Evolutionary conservation across 805 yeast species (phyloP).

Genomic region (Cyberlindnera bimundalis): DNA sequence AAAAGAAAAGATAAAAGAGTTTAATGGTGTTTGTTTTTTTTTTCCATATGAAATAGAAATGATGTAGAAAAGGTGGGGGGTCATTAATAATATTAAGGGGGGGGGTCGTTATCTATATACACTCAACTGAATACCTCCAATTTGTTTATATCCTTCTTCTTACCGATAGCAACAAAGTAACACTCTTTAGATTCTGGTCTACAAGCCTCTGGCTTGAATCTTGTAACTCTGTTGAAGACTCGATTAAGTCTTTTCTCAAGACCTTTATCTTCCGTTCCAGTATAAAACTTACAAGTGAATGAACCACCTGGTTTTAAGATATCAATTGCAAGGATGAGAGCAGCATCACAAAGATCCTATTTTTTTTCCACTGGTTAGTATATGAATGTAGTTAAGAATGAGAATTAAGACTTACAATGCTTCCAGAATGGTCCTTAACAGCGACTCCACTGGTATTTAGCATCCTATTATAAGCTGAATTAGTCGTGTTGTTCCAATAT

Average conservation of each 20-base stretch:
- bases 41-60: too few species aligned
- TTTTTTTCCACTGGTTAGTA: constrained; percentile 10
- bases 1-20: too few species aligned
- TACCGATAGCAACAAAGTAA: constrained; percentile 69
- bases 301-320: constrained; percentile 67
- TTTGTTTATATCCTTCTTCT: constrained; percentile 41
- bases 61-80: too few species aligned
- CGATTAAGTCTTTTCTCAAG: constrained; percentile 56
- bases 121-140: constrained; percentile 37
- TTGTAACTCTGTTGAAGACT: constrained; percentile 59
- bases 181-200: constrained; percentile 77
- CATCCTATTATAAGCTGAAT: constrained; percentile 84
- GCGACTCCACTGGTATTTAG: constrained; percentile 84
- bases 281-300: constrained; percentile 78
- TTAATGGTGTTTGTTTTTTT: too few species aligned
- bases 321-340: constrained; percentile 69
- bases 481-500: constrained; percentile 62
- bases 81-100: too few species aligned
- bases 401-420: constrained; percentile 50
- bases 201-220: constrained; percentile 80
- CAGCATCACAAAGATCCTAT: constrained; percentile 86
- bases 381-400: background rate
- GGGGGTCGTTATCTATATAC: background rate
- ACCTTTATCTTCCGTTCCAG: constrained; percentile 72
- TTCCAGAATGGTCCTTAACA: constrained; percentile 75